A percentile compares a stretch with the other conserved stretches of the same genome.
phyloP scores from a whole-genome alignment of 768 basidiomycete genomes.

The Mycena haematopus region DNA sequence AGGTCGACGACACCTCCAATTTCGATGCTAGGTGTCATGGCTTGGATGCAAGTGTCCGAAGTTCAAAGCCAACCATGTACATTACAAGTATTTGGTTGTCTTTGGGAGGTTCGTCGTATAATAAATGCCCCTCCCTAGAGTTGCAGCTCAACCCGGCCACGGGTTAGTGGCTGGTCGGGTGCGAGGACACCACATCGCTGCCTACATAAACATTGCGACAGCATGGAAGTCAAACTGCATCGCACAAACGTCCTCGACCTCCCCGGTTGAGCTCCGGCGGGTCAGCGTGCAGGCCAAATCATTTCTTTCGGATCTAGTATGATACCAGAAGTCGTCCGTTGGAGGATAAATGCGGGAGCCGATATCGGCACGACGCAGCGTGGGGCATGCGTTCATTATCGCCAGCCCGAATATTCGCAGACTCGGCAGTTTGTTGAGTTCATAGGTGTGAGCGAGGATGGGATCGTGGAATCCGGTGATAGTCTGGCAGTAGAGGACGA shows the following conservation, averaged over 20 bases:
- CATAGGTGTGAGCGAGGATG: neutral
- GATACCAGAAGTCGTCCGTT: neutral
- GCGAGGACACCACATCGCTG: too few relatives aligned
- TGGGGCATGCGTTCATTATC: conserved; percentile 15
- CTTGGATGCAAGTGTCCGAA: too few relatives aligned
- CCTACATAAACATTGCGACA: conserved; percentile 10
- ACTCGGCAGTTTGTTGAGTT: neutral
- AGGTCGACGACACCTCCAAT: too few relatives aligned
- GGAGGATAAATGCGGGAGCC: conserved; percentile 1
- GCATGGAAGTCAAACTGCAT: conserved; percentile 10
- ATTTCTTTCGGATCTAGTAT: neutral
- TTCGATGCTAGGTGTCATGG: too few relatives aligned
- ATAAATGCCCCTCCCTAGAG: too few relatives aligned
- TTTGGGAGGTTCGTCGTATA: too few relatives aligned
- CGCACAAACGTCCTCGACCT: neutral
- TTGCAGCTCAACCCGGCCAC: too few relatives aligned
- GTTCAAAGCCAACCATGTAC: too few relatives aligned
- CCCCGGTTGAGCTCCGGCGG: neutral
- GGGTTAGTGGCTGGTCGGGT: too few relatives aligned
- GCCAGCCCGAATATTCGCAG: neutral
- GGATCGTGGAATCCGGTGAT: conserved; percentile 9
- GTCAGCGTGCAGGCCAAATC: conserved; percentile 10
- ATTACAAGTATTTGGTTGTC: too few relatives aligned
- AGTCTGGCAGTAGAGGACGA: conserved; percentile 15
- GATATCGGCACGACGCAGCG: conserved; percentile 9